Evolutionary conservation across 345 rosid species (phyloP).

Genomic region (Lepidium sativum): DNA sequence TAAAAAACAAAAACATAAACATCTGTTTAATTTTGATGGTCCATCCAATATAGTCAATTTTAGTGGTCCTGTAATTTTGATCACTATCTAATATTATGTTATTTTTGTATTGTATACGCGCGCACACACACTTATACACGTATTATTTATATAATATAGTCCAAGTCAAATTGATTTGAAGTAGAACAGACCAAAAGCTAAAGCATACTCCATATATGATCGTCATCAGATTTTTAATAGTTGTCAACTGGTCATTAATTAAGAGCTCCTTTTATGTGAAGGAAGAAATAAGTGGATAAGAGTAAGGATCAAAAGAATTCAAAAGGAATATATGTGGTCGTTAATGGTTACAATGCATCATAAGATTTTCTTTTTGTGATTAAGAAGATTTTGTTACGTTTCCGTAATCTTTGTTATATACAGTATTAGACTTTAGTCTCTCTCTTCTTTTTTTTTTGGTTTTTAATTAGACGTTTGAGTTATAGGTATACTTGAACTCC

Average conservation of each 20-base stretch:
- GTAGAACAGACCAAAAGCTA: slow-evolving; percentile 7
- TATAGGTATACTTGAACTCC: not conserved
- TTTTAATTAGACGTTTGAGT: not conserved
- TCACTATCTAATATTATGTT: not conserved
- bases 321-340: slow-evolving; percentile 15
- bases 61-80: not conserved
- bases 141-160: not conserved
- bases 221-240: slow-evolving; percentile 3
- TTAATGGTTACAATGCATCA: slow-evolving; percentile 11
- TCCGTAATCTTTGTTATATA: slow-evolving; percentile 12
- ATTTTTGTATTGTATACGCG: not conserved
- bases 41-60: too few species aligned
- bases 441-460: not conserved
- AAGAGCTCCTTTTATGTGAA: not conserved
- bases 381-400: slow-evolving; percentile 21
- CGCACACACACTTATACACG: not conserved
- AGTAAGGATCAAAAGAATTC: not conserved
- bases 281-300: slow-evolving; percentile 13
- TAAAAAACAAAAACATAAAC: too few species aligned
- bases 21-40: too few species aligned
- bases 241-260: not conserved
- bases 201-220: not conserved
- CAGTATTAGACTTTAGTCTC: not conserved
- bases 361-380: slow-evolving; percentile 11
- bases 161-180: not conserved